Conservation (phyloP, 2,329 filamentous ascomycete species). For the Alternaria tenuissima region DNA sequence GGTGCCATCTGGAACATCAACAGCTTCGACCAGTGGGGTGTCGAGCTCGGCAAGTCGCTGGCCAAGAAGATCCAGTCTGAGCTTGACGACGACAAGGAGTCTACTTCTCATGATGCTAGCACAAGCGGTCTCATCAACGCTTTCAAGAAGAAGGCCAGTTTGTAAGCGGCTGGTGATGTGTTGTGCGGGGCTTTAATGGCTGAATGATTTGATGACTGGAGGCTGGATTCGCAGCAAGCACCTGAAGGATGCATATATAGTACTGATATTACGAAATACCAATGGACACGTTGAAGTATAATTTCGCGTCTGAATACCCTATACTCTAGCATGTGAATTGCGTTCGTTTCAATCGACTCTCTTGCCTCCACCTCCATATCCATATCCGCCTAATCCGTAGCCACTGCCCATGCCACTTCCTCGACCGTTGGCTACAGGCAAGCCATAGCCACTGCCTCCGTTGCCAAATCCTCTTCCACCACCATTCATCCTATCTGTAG, state of each 20-base stretch:
- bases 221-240: constrained; percentile 10
- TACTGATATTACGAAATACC: constrained; percentile 10
- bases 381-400: constrained; percentile 54
- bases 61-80: constrained; percentile 76
- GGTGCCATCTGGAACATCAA: constrained; percentile 99
- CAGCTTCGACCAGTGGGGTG: constrained; percentile 99
- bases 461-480: constrained; percentile 49
- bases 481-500: constrained; percentile 59
- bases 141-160: constrained; percentile 79
- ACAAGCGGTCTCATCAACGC: constrained; percentile 89
- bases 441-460: constrained; percentile 40
- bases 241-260: constrained; percentile 10
- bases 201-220: constrained; percentile 21
- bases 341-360: constrained; percentile 46
- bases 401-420: constrained; percentile 54
- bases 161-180: constrained; percentile 26
- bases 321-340: background rate
- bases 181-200: constrained; percentile 13
- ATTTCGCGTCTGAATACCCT: background rate
- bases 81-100: constrained; percentile 79
- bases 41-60: constrained; percentile 94
- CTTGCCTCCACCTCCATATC: constrained; percentile 54
- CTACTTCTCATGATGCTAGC: constrained; percentile 80
- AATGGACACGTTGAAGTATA: constrained; percentile 10
- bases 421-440: constrained; percentile 40